Conservation (phyloP, 768 basidiomycete genomes). For the Tremella fuciformis region DNA sequence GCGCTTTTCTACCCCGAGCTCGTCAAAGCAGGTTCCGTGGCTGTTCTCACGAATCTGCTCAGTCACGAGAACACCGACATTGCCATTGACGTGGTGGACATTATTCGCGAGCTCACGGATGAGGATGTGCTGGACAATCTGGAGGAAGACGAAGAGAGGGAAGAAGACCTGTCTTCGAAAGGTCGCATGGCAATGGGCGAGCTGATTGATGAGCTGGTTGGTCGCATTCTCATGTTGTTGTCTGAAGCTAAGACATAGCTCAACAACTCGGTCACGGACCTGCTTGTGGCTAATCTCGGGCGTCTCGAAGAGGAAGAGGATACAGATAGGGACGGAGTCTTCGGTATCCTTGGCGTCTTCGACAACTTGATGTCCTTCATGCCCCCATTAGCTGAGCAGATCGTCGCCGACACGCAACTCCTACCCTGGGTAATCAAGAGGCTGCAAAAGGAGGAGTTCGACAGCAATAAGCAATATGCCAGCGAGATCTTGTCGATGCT, state of each 20-base stretch:
- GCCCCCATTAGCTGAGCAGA: conserved; percentile 66
- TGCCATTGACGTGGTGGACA: conserved; percentile 88
- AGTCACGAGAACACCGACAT: conserved; percentile 97
- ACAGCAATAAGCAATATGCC: conserved; percentile 89
- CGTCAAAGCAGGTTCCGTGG: conserved; percentile 68
- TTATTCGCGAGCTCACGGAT: conserved; percentile 90
- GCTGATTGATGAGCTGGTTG: conserved; percentile 72
- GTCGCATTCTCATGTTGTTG: conserved; percentile 41
- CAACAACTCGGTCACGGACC: conserved; percentile 76
- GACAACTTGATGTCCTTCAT: conserved; percentile 88
- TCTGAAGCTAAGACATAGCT: conserved; percentile 57
- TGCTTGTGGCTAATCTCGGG: conserved; percentile 81
- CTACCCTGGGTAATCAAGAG: conserved; percentile 76
- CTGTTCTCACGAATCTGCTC: conserved; percentile 74
- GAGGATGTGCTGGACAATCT: conserved; percentile 76
- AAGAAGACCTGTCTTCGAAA: conserved; percentile 59
- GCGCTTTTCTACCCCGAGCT: conserved; percentile 83
- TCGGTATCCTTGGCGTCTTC: conserved; percentile 89
- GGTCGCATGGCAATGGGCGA: conserved; percentile 64
- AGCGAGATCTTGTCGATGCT: conserved; percentile 91
- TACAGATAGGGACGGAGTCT: conserved; percentile 84
- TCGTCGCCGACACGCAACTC: conserved; percentile 72
- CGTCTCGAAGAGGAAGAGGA: conserved; percentile 90
- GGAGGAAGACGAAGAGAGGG: conserved; percentile 65
- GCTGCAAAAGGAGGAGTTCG: conserved; percentile 67